phyloP scores from a whole-genome alignment of 1,284 basidiomycete species.

The Amylostereum chailletii region DNA sequence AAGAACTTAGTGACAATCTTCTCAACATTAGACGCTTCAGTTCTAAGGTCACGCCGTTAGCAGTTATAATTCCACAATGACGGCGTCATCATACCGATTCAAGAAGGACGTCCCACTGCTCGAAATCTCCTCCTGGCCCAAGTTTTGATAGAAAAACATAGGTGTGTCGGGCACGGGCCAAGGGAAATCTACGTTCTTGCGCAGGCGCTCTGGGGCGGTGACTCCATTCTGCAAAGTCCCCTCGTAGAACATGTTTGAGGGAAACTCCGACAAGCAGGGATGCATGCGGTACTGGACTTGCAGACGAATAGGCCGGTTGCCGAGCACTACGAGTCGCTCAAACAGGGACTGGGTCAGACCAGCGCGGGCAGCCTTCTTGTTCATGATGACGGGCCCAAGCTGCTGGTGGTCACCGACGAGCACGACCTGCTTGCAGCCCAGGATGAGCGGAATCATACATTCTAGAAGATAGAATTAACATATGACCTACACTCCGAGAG shows the following conservation, averaged over 20 bases:
- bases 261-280: conserved; percentile 97
- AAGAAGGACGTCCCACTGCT: conserved; percentile 98
- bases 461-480: conserved; percentile 40
- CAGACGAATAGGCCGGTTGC: conserved; percentile 94
- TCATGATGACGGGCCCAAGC: conserved; percentile 99
- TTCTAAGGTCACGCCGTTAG: conserved; percentile 40
- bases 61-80: conserved; percentile 10
- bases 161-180: conserved; percentile 98
- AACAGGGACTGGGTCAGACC: conserved; percentile 97
- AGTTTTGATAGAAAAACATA: conserved; percentile 99
- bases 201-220: conserved; percentile 92
- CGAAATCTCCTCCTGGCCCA: conserved; percentile 98
- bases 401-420: conserved; percentile 97
- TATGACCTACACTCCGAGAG: background rate
- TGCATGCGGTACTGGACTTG: conserved; percentile 99
- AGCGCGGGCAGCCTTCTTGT: conserved; percentile 98
- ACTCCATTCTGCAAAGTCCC: conserved; percentile 99
- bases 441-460: conserved; percentile 97
- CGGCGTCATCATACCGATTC: conserved; percentile 54
- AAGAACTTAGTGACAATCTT: conserved; percentile 99
- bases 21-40: conserved; percentile 97
- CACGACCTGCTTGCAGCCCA: conserved; percentile 98
- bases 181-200: conserved; percentile 98
- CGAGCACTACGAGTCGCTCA: conserved; percentile 91
- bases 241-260: conserved; percentile 99